Base-by-base conservation (phyloP, 116 monocot species). In the Zostera marina region DNA sequence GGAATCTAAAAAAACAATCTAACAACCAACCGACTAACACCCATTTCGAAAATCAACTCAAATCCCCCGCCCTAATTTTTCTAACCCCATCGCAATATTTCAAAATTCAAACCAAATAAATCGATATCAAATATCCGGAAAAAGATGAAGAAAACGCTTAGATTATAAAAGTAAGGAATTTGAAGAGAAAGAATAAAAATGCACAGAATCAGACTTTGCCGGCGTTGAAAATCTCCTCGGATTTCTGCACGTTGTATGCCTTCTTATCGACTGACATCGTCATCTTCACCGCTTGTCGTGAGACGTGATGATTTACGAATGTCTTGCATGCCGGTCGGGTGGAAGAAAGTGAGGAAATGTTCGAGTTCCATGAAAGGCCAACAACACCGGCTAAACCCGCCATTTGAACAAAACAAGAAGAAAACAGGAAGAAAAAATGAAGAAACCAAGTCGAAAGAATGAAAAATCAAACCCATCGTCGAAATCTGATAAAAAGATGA, bases 161-260 rank as follows among this genome's bases (percentile, higher is more conserved):
- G 10, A 44, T 11, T 1, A 51, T 15, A 24, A 54, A 19, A 39
- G 16, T 26, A 8, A 52, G 1, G 7, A 5, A 32, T 41, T 14
- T 42, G 3, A 32, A 41, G 13, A n/a, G 9, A 66, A 47, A 41
- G 22, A 39, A n/a, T n/a, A n/a, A n/a, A 22, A 5, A 11, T 43
- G 3, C 20, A 17, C 15, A 51, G 20, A 51, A 2, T 10, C 20
- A 51, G 9, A 91, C 91, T 86, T 82, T 82, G 51, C 86, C 91
- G 22, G 86, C 91, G 20, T 66, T 77, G 73, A 86, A 86, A 70
- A 82, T 91, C 68, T 91, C 82, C 54, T 86, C 82, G 21, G 91
- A 91, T 66, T 91, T 91, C 49, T 85, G 69, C 9, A 81, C 64
- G 26, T 74, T 71, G 53, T 68, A 77, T 44, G 55, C 47, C 65